phyloP scores from a whole-genome alignment of 371 early-diverging fungal genomes.

The Batkoa obscura region DNA sequence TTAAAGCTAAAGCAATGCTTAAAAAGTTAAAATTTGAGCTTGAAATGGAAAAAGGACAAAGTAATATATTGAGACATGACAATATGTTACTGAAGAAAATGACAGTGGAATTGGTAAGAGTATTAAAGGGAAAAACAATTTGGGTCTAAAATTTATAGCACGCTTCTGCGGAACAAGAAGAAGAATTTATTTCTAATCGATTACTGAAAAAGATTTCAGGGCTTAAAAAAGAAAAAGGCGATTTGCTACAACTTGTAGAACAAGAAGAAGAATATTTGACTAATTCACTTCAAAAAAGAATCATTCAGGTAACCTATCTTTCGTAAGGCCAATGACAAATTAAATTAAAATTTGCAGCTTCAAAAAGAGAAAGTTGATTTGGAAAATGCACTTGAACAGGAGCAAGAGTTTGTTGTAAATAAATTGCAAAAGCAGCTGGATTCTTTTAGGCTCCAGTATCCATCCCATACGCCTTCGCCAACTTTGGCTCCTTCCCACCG shows the following conservation, averaged over 20 bases:
- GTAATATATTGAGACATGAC: constrained; percentile 41
- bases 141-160: constrained; percentile 18
- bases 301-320: constrained; percentile 23
- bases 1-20: constrained; percentile 8
- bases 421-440: constrained; percentile 39
- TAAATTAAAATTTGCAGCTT: constrained; percentile 15
- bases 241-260: constrained; percentile 40
- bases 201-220: constrained; percentile 40
- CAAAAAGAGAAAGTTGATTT: constrained; percentile 65
- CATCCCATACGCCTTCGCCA: constrained; percentile 9
- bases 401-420: constrained; percentile 68
- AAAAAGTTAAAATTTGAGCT: constrained; percentile 39
- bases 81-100: constrained; percentile 33
- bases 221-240: constrained; percentile 48
- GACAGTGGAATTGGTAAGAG: constrained; percentile 36
- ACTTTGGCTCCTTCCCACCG: constrained; percentile 14
- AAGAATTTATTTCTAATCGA: constrained; percentile 46
- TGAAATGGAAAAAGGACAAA: constrained; percentile 46
- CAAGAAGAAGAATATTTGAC: constrained; percentile 58
- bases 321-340: neutral
- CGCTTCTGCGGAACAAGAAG: constrained; percentile 43
- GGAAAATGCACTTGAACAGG: constrained; percentile 63
- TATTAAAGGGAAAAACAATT: neutral
- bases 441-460: constrained; percentile 22
- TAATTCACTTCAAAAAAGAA: constrained; percentile 48